Percentiles rank a stretch among this genome's conserved stretches.
These are phyloP conservation scores for Plantago lanceolata DNA, from an alignment of 305 asterid species.

Conservation along the genomic window DNA sequence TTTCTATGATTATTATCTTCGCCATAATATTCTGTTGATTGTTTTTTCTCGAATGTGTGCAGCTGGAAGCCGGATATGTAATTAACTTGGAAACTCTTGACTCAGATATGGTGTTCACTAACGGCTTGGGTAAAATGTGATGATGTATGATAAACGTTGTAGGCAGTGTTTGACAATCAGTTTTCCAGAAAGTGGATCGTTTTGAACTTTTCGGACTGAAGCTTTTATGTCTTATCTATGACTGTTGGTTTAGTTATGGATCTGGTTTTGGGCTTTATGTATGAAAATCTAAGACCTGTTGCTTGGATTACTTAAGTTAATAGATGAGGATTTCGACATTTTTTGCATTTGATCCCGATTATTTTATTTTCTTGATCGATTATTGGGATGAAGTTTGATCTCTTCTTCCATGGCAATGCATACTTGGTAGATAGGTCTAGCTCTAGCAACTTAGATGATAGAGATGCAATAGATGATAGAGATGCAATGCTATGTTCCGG, in stretches of 20 bases:
- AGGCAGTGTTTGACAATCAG: conserved; percentile 15
- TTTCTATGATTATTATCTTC: conserved; percentile 7
- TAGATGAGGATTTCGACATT: not conserved
- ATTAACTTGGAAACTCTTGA: conserved; percentile 23
- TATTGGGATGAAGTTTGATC: too few species aligned
- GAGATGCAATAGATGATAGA: too few species aligned
- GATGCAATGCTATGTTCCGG: too few species aligned
- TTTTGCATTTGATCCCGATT: too few species aligned
- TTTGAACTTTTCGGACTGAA: not conserved
- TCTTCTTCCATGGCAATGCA: too few species aligned
- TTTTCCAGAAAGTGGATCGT: conserved; percentile 8
- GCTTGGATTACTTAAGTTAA: not conserved
- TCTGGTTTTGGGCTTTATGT: conserved; percentile 1
- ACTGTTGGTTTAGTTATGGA: conserved; percentile 4
- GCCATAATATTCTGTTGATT: too few species aligned
- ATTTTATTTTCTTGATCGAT: too few species aligned
- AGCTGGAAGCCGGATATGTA: conserved; percentile 38
- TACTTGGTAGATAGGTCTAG: too few species aligned
- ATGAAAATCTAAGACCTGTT: not conserved
- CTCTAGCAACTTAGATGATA: too few species aligned
- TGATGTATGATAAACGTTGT: conserved; percentile 27
- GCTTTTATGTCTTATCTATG: not conserved
- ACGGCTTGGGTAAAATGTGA: conserved; percentile 19
- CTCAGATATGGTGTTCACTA: conserved; percentile 29
- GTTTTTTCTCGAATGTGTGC: conserved; percentile 9